phyloP scores from a whole-genome alignment of 2,329 filamentous ascomycete genomes.

The Diaporthe nobilis region DNA sequence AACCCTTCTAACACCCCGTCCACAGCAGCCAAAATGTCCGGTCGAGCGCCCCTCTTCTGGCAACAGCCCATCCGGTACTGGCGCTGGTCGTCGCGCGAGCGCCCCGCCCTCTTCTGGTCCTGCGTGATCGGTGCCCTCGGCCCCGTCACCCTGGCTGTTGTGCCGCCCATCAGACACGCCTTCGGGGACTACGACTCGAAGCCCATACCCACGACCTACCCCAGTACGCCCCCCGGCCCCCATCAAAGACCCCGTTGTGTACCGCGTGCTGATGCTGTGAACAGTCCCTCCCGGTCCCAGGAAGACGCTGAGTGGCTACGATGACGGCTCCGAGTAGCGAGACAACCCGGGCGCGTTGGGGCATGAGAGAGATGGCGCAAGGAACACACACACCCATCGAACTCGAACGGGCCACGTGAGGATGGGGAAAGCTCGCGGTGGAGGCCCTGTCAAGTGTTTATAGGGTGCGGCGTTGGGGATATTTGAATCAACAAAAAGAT shows the following conservation, averaged over 20 bases:
- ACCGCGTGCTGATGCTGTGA: slow-evolving; percentile 16
- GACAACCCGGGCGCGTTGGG: neutral
- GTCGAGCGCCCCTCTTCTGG: slow-evolving; percentile 83
- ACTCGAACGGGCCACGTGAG: slow-evolving; percentile 2
- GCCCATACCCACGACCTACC: slow-evolving; percentile 90
- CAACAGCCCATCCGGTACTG: slow-evolving; percentile 85
- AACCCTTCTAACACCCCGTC: neutral
- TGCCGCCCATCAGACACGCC: slow-evolving; percentile 79
- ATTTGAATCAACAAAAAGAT: slow-evolving; percentile 22
- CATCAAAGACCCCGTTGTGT: neutral
- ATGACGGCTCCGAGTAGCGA: slow-evolving; percentile 61
- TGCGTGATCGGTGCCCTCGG: slow-evolving; percentile 80
- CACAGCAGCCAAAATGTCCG: slow-evolving; percentile 67
- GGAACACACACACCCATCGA: slow-evolving; percentile 11
- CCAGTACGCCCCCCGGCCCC: slow-evolving; percentile 74
- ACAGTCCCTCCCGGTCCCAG: slow-evolving; percentile 71
- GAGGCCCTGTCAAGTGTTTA: slow-evolving; percentile 43
- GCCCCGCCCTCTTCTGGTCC: slow-evolving; percentile 93
- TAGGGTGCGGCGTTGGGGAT: slow-evolving; percentile 44
- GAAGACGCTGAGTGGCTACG: slow-evolving; percentile 73
- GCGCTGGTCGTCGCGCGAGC: slow-evolving; percentile 89
- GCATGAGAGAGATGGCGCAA: slow-evolving; percentile 15
- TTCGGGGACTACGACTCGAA: slow-evolving; percentile 82
- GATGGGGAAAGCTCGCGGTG: neutral
- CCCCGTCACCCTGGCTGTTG: slow-evolving; percentile 77